Percentiles rank a stretch among this genome's conserved stretches.
Evolutionary conservation across 108 stramenopile species (phyloP).

Genomic region (Craspedostauros australis): DNA sequence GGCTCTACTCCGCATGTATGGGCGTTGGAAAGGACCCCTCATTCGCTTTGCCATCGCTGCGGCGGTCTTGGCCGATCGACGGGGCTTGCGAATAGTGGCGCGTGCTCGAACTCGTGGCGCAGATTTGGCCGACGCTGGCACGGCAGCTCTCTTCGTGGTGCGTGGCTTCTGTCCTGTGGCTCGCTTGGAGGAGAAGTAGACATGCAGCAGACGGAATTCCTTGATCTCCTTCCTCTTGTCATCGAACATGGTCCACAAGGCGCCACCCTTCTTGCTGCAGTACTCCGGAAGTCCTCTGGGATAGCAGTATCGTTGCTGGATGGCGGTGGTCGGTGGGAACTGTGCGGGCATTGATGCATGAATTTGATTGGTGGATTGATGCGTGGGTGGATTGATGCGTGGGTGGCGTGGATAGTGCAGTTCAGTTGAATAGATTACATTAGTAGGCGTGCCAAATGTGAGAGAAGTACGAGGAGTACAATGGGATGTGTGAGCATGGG

Average conservation of each 20-base stretch:
- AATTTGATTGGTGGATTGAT: no score
- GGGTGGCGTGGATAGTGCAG: not conserved
- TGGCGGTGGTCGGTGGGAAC: slow-evolving; percentile 52
- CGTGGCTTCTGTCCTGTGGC: no score
- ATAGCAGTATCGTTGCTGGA: slow-evolving; percentile 81
- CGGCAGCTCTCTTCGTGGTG: not conserved
- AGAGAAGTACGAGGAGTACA: no score
- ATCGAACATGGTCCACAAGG: slow-evolving; percentile 56
- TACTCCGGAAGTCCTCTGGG: slow-evolving; percentile 61
- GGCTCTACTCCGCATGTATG: no score
- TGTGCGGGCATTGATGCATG: no score
- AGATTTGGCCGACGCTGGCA: not conserved
- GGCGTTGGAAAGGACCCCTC: no score
- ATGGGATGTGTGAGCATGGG: no score
- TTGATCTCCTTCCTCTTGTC: slow-evolving; percentile 45
- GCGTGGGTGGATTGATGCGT: slow-evolving; percentile 1
- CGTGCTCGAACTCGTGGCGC: not conserved
- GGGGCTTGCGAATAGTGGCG: not conserved
- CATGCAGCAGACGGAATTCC: slow-evolving; percentile 65
- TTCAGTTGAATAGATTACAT: no score
- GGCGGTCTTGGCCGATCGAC: not conserved
- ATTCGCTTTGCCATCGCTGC: not conserved
- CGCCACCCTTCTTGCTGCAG: slow-evolving; percentile 52
- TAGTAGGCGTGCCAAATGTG: no score
- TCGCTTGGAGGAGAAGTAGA: slow-evolving; percentile 71